These are phyloP conservation scores for Cercospora sojina DNA, from an alignment of 2,329 filamentous ascomycete species.

Conservation along the genomic window DNA sequence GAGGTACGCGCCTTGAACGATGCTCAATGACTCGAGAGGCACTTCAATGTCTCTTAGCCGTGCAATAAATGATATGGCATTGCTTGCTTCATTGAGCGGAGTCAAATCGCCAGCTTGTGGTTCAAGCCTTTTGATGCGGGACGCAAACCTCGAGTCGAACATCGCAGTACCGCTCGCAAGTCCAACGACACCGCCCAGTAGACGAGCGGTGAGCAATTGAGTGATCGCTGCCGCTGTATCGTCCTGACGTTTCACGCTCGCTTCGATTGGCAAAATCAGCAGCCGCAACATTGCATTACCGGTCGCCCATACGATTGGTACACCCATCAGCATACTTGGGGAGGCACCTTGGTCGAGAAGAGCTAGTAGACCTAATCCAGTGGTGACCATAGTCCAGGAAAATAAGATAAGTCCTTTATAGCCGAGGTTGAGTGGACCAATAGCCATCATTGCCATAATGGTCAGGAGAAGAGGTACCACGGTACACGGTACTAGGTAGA, in stretches of 20 bases:
- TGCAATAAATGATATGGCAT: neutral
- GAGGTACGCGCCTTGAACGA: no score
- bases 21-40: no score
- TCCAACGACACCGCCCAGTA: neutral
- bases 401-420: neutral
- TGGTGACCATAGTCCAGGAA: neutral
- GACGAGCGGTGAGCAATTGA: neutral
- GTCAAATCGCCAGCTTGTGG: neutral
- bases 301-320: neutral
- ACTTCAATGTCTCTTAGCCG: no score
- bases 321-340: neutral
- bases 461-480: neutral
- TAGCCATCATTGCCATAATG: neutral
- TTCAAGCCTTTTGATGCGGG: neutral
- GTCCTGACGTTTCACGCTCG: neutral
- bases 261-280: neutral
- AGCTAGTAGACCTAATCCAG: neutral
- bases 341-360: neutral
- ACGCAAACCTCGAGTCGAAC: neutral
- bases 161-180: neutral
- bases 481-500: neutral
- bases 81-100: conserved; percentile 1
- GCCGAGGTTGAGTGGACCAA: neutral
- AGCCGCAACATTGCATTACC: neutral
- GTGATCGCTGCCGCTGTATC: neutral